These are phyloP conservation scores for Gracilaria caudata DNA, from an alignment of 23 red algal genomes.

Conservation along the genomic window DNA sequence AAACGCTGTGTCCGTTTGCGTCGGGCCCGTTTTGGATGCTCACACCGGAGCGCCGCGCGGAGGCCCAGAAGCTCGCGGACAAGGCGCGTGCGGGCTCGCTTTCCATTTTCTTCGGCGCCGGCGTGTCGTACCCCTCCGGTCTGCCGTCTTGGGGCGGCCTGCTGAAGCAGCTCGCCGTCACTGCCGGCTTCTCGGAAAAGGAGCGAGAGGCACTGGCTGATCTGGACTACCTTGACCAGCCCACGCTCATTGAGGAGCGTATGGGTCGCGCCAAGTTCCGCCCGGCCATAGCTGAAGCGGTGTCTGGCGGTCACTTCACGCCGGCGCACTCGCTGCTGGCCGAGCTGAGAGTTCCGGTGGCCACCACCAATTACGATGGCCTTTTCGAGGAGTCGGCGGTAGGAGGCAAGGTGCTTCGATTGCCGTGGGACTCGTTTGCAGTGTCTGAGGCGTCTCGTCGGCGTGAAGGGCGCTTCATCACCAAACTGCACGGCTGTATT, in stretches of 20 bases:
- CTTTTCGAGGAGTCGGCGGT: neutral
- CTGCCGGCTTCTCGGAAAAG: neutral
- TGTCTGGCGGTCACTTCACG: neutral
- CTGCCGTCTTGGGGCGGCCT: slow-evolving; percentile 12
- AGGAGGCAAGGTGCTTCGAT: neutral
- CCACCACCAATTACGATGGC: slow-evolving; percentile 6
- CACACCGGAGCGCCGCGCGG: neutral
- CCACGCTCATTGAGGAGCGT: slow-evolving; percentile 4
- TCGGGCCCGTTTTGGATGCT: slow-evolving; percentile 3
- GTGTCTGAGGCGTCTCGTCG: neutral
- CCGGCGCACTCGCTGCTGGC: neutral
- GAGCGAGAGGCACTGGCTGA: slow-evolving; percentile 1
- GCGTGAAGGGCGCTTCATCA: neutral
- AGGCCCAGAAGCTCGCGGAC: neutral
- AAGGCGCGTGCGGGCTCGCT: neutral
- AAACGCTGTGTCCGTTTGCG: neutral
- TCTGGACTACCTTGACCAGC: slow-evolving; percentile 19
- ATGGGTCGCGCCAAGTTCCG: slow-evolving; percentile 15
- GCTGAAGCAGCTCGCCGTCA: neutral
- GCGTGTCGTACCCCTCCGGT: slow-evolving; percentile 2
- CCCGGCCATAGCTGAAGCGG: neutral
- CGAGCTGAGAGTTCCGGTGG: neutral
- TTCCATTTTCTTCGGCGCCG: slow-evolving; percentile 16
- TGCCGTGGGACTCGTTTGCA: neutral
- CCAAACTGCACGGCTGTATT: slow-evolving; percentile 3